A percentile compares a stretch with the other conserved stretches of the same genome.
Evolutionary conservation across 2,329 filamentous ascomycete species (phyloP).

Genomic region (Cercospora zeina): DNA sequence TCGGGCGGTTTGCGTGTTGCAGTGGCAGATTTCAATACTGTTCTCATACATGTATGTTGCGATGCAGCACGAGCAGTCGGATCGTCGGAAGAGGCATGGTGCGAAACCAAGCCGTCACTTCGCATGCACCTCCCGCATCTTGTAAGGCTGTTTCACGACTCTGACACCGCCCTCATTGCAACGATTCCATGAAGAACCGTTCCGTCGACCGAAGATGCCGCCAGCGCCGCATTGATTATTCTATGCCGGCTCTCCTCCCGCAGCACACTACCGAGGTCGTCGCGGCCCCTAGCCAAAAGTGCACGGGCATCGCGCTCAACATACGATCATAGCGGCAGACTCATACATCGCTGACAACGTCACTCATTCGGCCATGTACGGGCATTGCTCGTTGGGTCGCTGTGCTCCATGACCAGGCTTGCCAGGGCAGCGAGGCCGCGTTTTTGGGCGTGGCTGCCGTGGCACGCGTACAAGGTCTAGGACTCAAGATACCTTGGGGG

Average conservation of each 20-base stretch:
- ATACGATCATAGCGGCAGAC: neutral
- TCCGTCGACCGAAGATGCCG: neutral
- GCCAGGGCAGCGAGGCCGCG: slow-evolving; percentile 2
- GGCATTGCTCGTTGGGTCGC: neutral
- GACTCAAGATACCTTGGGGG: neutral
- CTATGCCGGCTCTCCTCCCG: neutral
- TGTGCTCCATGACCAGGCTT: neutral
- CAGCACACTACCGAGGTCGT: neutral
- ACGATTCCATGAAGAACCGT: neutral
- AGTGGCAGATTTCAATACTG: neutral
- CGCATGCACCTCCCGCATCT: too few relatives aligned
- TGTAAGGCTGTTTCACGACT: too few relatives aligned
- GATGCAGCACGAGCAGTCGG: too few relatives aligned
- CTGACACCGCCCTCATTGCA: neutral
- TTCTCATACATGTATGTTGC: too few relatives aligned
- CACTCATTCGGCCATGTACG: neutral
- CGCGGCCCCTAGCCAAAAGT: neutral
- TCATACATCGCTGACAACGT: neutral
- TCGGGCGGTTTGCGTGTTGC: neutral
- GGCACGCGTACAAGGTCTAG: slow-evolving; percentile 9
- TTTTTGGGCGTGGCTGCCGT: slow-evolving; percentile 4
- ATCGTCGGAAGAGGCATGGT: too few relatives aligned
- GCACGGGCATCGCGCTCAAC: neutral
- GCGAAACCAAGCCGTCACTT: too few relatives aligned
- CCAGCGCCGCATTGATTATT: neutral